Conservation (phyloP, 202 grass and related monocot genomes). For the Bolboschoenoplectus hybrid region DNA sequence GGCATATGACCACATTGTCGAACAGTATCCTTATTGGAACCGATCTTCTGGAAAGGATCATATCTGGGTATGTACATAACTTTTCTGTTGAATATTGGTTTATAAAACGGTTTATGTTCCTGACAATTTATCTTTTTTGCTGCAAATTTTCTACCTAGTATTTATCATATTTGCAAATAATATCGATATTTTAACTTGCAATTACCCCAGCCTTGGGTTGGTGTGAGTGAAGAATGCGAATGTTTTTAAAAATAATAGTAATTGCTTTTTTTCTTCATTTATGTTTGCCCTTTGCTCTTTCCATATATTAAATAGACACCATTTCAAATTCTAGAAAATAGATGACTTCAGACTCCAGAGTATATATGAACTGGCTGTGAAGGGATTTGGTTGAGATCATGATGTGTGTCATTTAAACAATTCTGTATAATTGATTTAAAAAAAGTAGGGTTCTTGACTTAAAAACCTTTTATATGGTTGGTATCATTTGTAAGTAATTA, state of each 20-base stretch:
- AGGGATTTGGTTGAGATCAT: neutral
- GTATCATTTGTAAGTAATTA: neutral
- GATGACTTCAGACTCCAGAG: neutral
- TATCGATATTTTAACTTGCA: neutral
- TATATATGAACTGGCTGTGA: neutral
- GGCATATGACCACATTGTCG: conserved; percentile 86
- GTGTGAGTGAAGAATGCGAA: neutral
- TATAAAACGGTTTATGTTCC: neutral
- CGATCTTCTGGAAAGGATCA: conserved; percentile 86
- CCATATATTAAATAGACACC: neutral
- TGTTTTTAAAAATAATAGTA: neutral
- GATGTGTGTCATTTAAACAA: neutral
- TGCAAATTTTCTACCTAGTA: neutral
- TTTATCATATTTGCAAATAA: conserved; percentile 3
- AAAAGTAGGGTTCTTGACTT: conserved; percentile 19
- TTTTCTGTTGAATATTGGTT: neutral
- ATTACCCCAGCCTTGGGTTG: neutral
- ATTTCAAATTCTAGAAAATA: neutral
- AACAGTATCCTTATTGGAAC: conserved; percentile 90
- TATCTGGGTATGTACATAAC: conserved; percentile 75
- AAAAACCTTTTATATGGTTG: neutral
- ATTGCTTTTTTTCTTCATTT: neutral
- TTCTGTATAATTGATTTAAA: conserved; percentile 40
- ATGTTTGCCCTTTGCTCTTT: neutral
- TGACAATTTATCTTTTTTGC: neutral